Base-by-base conservation (phyloP, 2,329 filamentous ascomycete species). In the Scedosporium apiospermum region DNA sequence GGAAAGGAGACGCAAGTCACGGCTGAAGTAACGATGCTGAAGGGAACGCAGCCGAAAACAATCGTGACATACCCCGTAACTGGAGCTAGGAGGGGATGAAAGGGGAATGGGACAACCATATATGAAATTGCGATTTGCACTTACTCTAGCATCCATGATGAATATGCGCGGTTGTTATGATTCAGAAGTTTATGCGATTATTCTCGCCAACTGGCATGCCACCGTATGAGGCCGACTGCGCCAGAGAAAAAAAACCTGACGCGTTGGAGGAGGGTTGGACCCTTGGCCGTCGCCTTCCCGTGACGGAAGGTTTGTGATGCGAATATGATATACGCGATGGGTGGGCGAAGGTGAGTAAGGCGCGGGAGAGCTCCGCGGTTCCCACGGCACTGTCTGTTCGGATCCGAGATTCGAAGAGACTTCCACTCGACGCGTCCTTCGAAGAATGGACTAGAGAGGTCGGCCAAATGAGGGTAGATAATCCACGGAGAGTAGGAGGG, bases 111-210 rank as follows among this genome's bases (percentile, higher is more conserved):
- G n/a, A 57, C 26, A 9, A 9, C 53, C 21, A 12, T 42, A 9
- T 21, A 34, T 38, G 2, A 27, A 60, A 38, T 9, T 6, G 23
- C 30, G 34, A 46, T n/a, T 42, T 55, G 10, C n/a, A 60, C 58
- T 61, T 62, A 63, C 61, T 57, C 61, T 60, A 27, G 61, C 61
- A 42, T 63, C 61, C 61, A 63, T 63, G 23, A 26, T 63, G n/a
- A n/a, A 5, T 53, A 14, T 23, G 34, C 51, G 27, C n/a, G 42
- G 49, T 26, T n/a, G 30, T 55, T 18, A 14, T 58, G 57, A 18
- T 38, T 58, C 27, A n/a, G 23, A 38, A 41, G 9, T 23, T 58
- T 57, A 57, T 7, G 51, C 21, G 21, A 38, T 38, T 12, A 38
- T 38, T 38, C 34, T 38, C 34, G 34, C 14, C 16, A 18, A 34